Conservation (phyloP, 768 basidiomycete genomes). For the Pleurotus tuoliensis region DNA sequence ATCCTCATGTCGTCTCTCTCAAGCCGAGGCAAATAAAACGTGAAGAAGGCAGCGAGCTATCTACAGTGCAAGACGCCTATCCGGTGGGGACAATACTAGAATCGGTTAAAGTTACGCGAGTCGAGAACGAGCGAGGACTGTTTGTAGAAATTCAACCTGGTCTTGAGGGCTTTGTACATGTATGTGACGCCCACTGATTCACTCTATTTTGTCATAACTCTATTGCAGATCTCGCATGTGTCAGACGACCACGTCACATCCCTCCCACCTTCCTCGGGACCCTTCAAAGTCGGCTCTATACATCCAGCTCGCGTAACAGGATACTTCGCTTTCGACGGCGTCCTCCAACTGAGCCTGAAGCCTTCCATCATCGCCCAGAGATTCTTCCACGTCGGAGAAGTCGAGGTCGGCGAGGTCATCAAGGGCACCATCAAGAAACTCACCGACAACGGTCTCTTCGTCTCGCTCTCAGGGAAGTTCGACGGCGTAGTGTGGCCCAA, state of each 20-base stretch:
- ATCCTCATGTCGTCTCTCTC: constrained; percentile 66
- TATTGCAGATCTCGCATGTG: constrained; percentile 81
- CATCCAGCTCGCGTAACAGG: constrained; percentile 89
- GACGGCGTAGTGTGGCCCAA: constrained; percentile 93
- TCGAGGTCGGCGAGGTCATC: constrained; percentile 81
- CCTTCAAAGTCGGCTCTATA: constrained; percentile 75
- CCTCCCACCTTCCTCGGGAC: constrained; percentile 66
- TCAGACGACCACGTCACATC: constrained; percentile 87
- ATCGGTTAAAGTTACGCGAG: constrained; percentile 63
- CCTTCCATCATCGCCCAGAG: constrained; percentile 79
- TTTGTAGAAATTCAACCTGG: constrained; percentile 61
- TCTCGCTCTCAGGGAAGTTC: constrained; percentile 81
- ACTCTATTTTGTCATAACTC: constrained; percentile 1
- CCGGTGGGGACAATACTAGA: constrained; percentile 75
- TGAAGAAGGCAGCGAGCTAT: constrained; percentile 14
- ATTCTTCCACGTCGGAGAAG: constrained; percentile 78
- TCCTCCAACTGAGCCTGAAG: constrained; percentile 85
- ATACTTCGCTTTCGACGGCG: constrained; percentile 79
- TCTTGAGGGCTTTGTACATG: constrained; percentile 83
- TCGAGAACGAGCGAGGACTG: constrained; percentile 83
- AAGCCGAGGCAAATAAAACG: constrained; percentile 30
- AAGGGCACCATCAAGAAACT: constrained; percentile 88
- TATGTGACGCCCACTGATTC: constrained; percentile 34
- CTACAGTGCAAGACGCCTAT: constrained; percentile 49
- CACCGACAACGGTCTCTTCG: constrained; percentile 76